Conservation (phyloP, 257 asterid genomes). For the Solanum sparsipilum region DNA sequence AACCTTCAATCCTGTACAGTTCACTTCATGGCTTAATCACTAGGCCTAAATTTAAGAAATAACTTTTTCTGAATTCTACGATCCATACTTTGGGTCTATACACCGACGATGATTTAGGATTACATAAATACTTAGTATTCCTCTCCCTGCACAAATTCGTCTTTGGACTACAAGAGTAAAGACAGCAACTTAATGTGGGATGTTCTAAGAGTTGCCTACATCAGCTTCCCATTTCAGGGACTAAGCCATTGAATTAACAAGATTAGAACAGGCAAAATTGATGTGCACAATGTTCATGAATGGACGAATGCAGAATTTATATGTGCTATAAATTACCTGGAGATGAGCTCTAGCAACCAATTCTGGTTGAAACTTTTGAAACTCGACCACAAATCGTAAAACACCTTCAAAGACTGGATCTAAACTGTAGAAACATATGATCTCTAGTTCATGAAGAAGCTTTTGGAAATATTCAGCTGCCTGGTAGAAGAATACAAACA, state of each 20-base stretch:
- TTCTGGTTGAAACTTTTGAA: conserved; percentile 85
- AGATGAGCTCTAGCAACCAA: conserved; percentile 83
- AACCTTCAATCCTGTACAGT: background rate
- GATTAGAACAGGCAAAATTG: background rate
- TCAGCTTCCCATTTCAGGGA: background rate
- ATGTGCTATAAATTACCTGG: conserved; percentile 45
- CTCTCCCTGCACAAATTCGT: background rate
- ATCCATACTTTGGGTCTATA: background rate
- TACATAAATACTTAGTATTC: background rate
- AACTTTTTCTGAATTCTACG: background rate
- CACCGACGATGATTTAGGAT: background rate
- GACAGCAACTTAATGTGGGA: background rate
- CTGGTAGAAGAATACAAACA: conserved; percentile 30
- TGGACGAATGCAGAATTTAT: background rate
- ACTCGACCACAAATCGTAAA: conserved; percentile 65
- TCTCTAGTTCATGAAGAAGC: conserved; percentile 88
- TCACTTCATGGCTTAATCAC: background rate
- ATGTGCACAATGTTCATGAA: background rate
- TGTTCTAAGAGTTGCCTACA: background rate
- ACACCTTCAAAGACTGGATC: conserved; percentile 65
- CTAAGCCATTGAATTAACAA: background rate
- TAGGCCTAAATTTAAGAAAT: background rate
- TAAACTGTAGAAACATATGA: conserved; percentile 61
- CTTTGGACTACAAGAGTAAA: background rate
- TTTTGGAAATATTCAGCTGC: conserved; percentile 86